Evolutionary conservation across 352 stramenopile species (phyloP).

Genomic region (Pythium angustatum): DNA sequence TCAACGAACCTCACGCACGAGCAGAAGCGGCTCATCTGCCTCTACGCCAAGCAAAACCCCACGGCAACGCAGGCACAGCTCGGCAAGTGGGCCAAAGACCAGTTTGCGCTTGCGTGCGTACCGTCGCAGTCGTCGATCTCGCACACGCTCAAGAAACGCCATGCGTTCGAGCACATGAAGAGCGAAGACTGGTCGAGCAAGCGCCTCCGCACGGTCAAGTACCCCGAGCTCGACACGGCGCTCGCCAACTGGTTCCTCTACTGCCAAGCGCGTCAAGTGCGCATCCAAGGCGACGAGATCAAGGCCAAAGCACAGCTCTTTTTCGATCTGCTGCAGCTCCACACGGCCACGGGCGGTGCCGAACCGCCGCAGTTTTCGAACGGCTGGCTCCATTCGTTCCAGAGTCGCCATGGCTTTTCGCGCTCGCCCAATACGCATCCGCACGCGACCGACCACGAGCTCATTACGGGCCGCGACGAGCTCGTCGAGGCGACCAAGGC

Average conservation of each 20-base stretch:
- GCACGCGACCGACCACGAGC: conserved; percentile 29
- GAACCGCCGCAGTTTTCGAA: conserved; percentile 79
- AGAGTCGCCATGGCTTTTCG: conserved; percentile 71
- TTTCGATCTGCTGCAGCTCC: conserved; percentile 59
- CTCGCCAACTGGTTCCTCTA: conserved; percentile 85
- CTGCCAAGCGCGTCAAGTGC: conserved; percentile 56
- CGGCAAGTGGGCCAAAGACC: conserved; percentile 68
- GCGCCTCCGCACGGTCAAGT: conserved; percentile 74
- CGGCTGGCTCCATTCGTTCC: conserved; percentile 83
- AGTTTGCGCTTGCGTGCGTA: conserved; percentile 59
- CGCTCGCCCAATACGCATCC: conserved; percentile 29
- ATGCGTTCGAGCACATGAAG: conserved; percentile 72
- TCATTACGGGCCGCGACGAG: conserved; percentile 51
- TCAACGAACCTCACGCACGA: conserved; percentile 82
- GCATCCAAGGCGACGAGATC: conserved; percentile 71
- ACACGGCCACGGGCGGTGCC: conserved; percentile 12
- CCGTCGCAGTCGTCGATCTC: conserved; percentile 82
- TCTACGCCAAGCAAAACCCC: conserved; percentile 70
- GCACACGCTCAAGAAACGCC: conserved; percentile 77
- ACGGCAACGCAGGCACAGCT: conserved; percentile 74
- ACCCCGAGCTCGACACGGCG: conserved; percentile 71
- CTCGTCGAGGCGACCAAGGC: conserved; percentile 48
- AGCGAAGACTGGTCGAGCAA: conserved; percentile 77
- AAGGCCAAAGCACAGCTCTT: conserved; percentile 71
- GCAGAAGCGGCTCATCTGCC: conserved; percentile 80